Conservation (phyloP, 1,139 yeast genomes). For the Taphrina confusa region DNA sequence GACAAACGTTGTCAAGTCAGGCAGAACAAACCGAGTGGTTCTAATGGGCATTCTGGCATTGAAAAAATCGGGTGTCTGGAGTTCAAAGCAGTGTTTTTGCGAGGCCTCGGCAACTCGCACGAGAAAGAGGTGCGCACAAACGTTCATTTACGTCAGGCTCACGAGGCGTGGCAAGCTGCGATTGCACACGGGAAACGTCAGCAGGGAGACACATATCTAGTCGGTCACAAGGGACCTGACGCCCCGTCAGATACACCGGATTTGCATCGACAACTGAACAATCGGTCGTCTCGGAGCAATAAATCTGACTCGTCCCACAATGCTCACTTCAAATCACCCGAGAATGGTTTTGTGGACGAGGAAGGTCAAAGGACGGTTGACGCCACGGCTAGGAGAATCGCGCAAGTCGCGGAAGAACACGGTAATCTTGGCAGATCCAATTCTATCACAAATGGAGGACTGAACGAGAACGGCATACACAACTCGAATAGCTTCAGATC, state of each 20-base stretch:
- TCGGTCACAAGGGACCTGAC: not conserved
- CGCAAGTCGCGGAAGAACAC: slow-evolving; percentile 1
- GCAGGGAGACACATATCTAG: slow-evolving; percentile 6
- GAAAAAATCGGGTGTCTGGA: slow-evolving; percentile 1
- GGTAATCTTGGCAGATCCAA: not conserved
- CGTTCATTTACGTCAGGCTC: slow-evolving; percentile 5
- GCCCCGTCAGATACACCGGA: not conserved
- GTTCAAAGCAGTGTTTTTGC: slow-evolving; percentile 14
- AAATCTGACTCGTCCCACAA: not conserved
- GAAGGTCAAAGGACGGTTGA: not conserved
- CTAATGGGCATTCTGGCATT: not conserved
- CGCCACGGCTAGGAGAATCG: not conserved
- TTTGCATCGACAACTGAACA: not conserved
- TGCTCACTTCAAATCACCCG: not conserved
- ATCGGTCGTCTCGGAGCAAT: not conserved
- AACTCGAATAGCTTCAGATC: too few relatives aligned
- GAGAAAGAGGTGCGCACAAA: slow-evolving; percentile 6
- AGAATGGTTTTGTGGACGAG: not conserved
- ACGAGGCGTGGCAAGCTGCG: slow-evolving; percentile 20
- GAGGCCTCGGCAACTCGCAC: slow-evolving; percentile 11
- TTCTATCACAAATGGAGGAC: too few relatives aligned
- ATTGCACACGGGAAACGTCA: slow-evolving; percentile 8
- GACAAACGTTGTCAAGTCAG: slow-evolving; percentile 1
- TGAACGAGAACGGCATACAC: too few relatives aligned
- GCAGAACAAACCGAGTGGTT: not conserved